Evolutionary conservation across 805 yeast species (phyloP).

Genomic region (Kuraishia hungarica): DNA sequence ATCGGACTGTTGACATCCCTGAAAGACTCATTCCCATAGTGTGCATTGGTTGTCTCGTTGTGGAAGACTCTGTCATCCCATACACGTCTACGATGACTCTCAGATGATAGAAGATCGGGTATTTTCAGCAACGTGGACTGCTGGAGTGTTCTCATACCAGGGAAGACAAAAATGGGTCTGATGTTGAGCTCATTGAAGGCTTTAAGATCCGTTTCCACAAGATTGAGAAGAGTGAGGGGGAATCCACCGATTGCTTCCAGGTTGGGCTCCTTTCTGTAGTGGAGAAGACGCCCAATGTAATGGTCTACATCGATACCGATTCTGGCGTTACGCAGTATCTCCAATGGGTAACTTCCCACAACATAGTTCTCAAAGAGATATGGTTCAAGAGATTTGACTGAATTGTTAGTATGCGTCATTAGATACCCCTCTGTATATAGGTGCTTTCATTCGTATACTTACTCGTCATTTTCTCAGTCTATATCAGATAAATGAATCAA

Average conservation of each 20-base stretch:
- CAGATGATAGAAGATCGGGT: constrained; percentile 20
- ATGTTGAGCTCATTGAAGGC: constrained; percentile 52
- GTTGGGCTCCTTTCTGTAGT: constrained; percentile 58
- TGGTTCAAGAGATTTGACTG: constrained; percentile 55
- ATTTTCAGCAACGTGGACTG: constrained; percentile 19
- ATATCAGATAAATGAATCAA: too few species aligned
- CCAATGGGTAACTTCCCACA: constrained; percentile 53
- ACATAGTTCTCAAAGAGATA: constrained; percentile 61
- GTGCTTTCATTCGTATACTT: neutral
- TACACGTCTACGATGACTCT: constrained; percentile 34
- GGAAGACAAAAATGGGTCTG: constrained; percentile 73
- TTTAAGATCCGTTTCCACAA: constrained; percentile 54
- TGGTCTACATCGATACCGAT: constrained; percentile 83
- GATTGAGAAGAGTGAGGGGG: constrained; percentile 51
- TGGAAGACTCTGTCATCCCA: constrained; percentile 31
- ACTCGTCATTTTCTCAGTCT: constrained; percentile 2
- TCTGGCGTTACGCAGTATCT: constrained; percentile 53
- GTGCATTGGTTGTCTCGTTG: constrained; percentile 10
- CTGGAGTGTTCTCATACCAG: constrained; percentile 46
- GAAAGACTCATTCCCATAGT: constrained; percentile 34
- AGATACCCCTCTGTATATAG: too few species aligned
- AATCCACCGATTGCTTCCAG: constrained; percentile 76
- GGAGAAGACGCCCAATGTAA: constrained; percentile 55
- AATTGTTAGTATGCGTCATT: constrained; percentile 4
- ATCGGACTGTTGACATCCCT: constrained; percentile 43